phyloP scores from a whole-genome alignment of 768 basidiomycete species.

The Mycena alexandri region DNA sequence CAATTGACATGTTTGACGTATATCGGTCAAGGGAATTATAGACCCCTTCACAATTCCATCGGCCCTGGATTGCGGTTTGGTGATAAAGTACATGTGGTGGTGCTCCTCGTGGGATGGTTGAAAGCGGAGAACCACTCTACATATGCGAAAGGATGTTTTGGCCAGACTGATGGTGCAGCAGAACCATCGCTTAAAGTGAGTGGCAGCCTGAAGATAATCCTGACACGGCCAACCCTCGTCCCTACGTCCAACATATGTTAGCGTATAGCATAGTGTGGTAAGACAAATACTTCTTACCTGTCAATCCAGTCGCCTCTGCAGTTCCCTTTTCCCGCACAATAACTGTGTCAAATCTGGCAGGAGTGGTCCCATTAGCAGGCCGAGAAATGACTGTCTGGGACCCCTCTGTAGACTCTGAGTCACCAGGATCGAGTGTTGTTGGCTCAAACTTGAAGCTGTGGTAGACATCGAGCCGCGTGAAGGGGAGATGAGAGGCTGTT shows the following conservation, averaged over 20 bases:
- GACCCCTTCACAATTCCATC: constrained; percentile 22
- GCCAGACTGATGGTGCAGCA: constrained; percentile 31
- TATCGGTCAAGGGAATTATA: constrained; percentile 46
- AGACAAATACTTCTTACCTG: too few relatives aligned
- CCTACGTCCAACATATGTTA: constrained; percentile 4
- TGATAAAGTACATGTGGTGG: constrained; percentile 35
- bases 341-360: constrained; percentile 44
- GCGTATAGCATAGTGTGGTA: constrained; percentile 40
- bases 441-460: constrained; percentile 42
- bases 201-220: constrained; percentile 2
- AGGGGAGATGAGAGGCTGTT: constrained; percentile 33
- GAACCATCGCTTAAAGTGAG: neutral
- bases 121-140: constrained; percentile 15
- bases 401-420: constrained; percentile 28
- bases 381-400: constrained; percentile 7
- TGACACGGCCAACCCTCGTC: constrained; percentile 6
- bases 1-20: too few relatives aligned
- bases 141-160: constrained; percentile 21
- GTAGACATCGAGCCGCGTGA: constrained; percentile 40
- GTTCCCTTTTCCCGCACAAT: constrained; percentile 33
- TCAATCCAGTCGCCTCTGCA: too few relatives aligned
- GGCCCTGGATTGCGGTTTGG: neutral
- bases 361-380: neutral
- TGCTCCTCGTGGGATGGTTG: constrained; percentile 19
- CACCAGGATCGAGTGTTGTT: constrained; percentile 36